Conservation (phyloP, 2,329 filamentous ascomycete species). For the Hirsutella thompsonii region DNA sequence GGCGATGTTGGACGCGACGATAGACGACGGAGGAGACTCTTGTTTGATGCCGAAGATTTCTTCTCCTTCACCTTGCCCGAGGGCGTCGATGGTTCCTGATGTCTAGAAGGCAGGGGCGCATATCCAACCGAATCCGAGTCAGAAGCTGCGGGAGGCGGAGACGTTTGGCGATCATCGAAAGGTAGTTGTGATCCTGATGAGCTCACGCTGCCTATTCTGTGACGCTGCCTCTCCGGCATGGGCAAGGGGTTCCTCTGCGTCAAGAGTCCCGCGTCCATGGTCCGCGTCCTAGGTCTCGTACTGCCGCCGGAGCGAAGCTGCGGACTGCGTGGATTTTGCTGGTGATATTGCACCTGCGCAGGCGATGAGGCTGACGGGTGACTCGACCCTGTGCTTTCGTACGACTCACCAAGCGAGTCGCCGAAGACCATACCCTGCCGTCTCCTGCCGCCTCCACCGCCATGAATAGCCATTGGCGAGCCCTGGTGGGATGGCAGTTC, state of each 20-base stretch:
- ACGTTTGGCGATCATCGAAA: slow-evolving; percentile 29
- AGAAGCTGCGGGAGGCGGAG: slow-evolving; percentile 18
- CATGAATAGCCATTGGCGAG: slow-evolving; percentile 18
- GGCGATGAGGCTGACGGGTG: slow-evolving; percentile 15
- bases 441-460: slow-evolving; percentile 26
- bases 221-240: slow-evolving; percentile 34
- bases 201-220: slow-evolving; percentile 59
- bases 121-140: slow-evolving; percentile 29
- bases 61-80: slow-evolving; percentile 17
- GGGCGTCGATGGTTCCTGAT: slow-evolving; percentile 19
- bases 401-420: slow-evolving; percentile 37
- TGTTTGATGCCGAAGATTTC: slow-evolving; percentile 30
- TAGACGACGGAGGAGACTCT: slow-evolving; percentile 41
- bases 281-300: slow-evolving; percentile 42
- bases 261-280: slow-evolving; percentile 42
- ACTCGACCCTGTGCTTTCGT: slow-evolving; percentile 31
- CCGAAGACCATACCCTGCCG: slow-evolving; percentile 50
- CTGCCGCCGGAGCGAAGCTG: slow-evolving; percentile 18
- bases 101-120: slow-evolving; percentile 24
- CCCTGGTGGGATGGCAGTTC: slow-evolving; percentile 15
- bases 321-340: slow-evolving; percentile 7
- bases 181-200: slow-evolving; percentile 43
- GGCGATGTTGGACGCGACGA: slow-evolving; percentile 47
- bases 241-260: slow-evolving; percentile 26
- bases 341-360: slow-evolving; percentile 2